Evolutionary conservation across 2,329 filamentous ascomycete genomes (phyloP).

Genomic region (Pyrenochaeta sp.): DNA sequence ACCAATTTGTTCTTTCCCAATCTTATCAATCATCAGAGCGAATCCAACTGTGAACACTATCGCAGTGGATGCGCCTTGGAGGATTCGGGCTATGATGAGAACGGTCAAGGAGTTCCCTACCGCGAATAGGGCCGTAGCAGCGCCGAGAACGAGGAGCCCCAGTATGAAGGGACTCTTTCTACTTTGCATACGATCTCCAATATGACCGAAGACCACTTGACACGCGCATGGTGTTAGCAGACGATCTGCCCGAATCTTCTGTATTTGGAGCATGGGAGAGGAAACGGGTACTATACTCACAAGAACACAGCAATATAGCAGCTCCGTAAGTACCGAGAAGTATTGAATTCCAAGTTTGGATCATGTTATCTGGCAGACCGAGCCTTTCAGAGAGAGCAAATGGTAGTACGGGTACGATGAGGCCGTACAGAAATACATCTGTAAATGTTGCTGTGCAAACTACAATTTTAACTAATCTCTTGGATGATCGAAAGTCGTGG

Average conservation of each 20-base stretch:
- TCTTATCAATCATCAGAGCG: background rate
- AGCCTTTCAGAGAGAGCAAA: background rate
- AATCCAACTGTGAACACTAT: background rate
- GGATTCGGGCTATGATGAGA: background rate
- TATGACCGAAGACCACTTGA: background rate
- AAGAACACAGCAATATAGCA: background rate
- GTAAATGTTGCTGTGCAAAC: background rate
- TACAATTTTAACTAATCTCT: background rate
- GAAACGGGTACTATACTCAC: background rate
- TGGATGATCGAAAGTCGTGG: background rate
- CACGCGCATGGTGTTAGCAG: background rate
- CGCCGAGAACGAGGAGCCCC: background rate
- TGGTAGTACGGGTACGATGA: background rate
- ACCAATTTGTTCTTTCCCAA: background rate
- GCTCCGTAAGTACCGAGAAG: background rate
- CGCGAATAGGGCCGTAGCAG: background rate
- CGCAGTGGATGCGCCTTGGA: background rate
- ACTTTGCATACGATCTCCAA: background rate
- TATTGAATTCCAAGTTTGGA: background rate
- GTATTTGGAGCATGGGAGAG: background rate
- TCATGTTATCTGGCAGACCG: background rate
- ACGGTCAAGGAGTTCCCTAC: background rate
- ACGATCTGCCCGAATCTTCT: background rate
- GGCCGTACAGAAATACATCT: background rate
- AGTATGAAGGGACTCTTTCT: background rate